Evolutionary conservation across 2,329 filamentous ascomycete species (phyloP).

Genomic region (Gliomastix tumulicola): DNA sequence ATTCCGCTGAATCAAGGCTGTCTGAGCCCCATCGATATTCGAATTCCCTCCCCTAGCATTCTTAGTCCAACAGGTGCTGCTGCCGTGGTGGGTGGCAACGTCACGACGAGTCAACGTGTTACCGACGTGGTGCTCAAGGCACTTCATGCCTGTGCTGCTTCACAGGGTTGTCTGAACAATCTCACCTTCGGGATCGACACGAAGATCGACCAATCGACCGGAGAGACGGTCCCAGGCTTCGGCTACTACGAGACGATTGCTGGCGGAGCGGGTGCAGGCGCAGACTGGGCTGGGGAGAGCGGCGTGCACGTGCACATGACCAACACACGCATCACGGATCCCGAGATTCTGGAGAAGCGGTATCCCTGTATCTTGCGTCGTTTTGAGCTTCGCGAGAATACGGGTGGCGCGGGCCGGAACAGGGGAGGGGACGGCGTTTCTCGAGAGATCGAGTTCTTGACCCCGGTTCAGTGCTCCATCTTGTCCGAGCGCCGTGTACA

Average conservation of each 20-base stretch:
- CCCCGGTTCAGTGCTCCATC: slow-evolving; percentile 22
- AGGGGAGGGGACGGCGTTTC: slow-evolving; percentile 23
- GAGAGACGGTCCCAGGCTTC: slow-evolving; percentile 10
- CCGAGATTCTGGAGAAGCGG: slow-evolving; percentile 23
- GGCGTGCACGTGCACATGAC: slow-evolving; percentile 21
- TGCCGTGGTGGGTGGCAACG: slow-evolving; percentile 52
- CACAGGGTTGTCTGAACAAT: slow-evolving; percentile 22
- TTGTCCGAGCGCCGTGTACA: slow-evolving; percentile 25
- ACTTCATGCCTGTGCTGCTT: slow-evolving; percentile 15
- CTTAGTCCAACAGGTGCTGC: slow-evolving; percentile 22
- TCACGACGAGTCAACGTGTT: slow-evolving; percentile 21
- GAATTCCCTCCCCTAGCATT: slow-evolving; percentile 20
- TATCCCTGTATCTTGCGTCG: slow-evolving; percentile 22
- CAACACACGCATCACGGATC: slow-evolving; percentile 22
- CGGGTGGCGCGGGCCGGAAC: slow-evolving; percentile 19
- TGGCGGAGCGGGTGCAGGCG: slow-evolving; percentile 22
- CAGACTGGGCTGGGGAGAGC: slow-evolving; percentile 15
- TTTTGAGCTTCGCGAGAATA: slow-evolving; percentile 17
- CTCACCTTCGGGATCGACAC: slow-evolving; percentile 24
- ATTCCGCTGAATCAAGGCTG: slow-evolving; percentile 32
- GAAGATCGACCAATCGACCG: slow-evolving; percentile 12
- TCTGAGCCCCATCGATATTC: slow-evolving; percentile 22
- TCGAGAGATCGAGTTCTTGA: slow-evolving; percentile 23
- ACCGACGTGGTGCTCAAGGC: slow-evolving; percentile 21
- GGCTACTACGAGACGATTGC: slow-evolving; percentile 23